Evolutionary conservation across 1,139 yeast genomes (phyloP).

Genomic region (Tardiomyces depauwii): DNA sequence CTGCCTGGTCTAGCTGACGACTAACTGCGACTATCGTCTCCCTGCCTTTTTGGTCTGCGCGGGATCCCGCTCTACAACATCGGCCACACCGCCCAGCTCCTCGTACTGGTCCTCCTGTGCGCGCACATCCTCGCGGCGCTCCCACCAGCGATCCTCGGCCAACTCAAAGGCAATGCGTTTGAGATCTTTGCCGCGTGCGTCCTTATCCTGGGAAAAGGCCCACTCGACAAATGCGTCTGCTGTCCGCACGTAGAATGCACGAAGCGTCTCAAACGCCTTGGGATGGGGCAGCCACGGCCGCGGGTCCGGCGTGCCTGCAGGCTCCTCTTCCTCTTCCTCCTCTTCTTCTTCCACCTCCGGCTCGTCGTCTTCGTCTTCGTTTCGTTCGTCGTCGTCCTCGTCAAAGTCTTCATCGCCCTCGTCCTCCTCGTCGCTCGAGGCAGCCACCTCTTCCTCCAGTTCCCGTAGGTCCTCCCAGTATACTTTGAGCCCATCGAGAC

Average conservation of each 20-base stretch:
- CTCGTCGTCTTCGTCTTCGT: slow-evolving; percentile 37
- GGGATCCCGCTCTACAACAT: slow-evolving; percentile 72
- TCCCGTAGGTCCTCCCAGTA: slow-evolving; percentile 79
- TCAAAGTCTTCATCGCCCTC: slow-evolving; percentile 47
- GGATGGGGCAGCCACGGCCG: slow-evolving; percentile 98
- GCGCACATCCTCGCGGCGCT: slow-evolving; percentile 87
- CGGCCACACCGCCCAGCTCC: slow-evolving; percentile 86
- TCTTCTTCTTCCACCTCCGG: slow-evolving; percentile 48
- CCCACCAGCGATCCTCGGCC: slow-evolving; percentile 97
- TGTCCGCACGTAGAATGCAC: slow-evolving; percentile 76
- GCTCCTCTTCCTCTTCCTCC: slow-evolving; percentile 43
- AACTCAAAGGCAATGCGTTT: slow-evolving; percentile 84
- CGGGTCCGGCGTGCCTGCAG: slow-evolving; percentile 55
- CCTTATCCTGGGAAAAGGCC: slow-evolving; percentile 62
- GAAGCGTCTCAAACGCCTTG: slow-evolving; percentile 78
- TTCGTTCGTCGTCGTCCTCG: slow-evolving; percentile 40
- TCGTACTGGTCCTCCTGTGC: slow-evolving; percentile 81
- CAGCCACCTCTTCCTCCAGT: slow-evolving; percentile 43
- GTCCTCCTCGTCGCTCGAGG: slow-evolving; percentile 44
- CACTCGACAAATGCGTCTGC: slow-evolving; percentile 84
- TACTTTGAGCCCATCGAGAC: slow-evolving; percentile 77
- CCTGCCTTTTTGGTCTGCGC: slow-evolving; percentile 12
- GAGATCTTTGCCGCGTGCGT: slow-evolving; percentile 83
- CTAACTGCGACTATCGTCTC: too few relatives aligned
- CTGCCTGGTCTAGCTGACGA: too few relatives aligned